These are phyloP conservation scores for Aspergillus nomiae DNA, from an alignment of 2,329 filamentous ascomycete species.

Conservation along the genomic window DNA sequence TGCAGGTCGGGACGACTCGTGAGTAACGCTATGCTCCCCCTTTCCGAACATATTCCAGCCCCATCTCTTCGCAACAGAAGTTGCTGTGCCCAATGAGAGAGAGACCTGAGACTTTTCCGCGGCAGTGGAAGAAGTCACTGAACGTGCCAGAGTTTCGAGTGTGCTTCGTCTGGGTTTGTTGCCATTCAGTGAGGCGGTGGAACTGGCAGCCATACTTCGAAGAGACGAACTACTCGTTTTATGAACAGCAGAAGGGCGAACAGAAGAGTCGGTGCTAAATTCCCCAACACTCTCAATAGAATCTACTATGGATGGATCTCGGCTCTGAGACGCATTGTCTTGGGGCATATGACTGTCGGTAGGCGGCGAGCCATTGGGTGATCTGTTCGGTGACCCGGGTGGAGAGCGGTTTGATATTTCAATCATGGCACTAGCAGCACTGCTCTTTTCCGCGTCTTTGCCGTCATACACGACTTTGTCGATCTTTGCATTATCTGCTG, in stretches of 20 bases:
- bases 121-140: conserved; percentile 26
- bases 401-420: conserved; percentile 66
- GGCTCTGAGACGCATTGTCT: conserved; percentile 40
- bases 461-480: conserved; percentile 62
- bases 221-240: conserved; percentile 26
- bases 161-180: conserved; percentile 33
- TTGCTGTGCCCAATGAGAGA: conserved; percentile 52
- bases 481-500: conserved; percentile 66
- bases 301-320: conserved; percentile 55
- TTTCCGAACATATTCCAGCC: conserved; percentile 53
- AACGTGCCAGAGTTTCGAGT: conserved; percentile 31
- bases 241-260: conserved; percentile 32
- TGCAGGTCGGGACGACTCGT: conserved; percentile 41
- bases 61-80: conserved; percentile 64
- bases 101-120: conserved; percentile 44
- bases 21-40: conserved; percentile 41
- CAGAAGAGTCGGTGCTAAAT: conserved; percentile 22
- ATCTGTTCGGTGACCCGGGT: conserved; percentile 54
- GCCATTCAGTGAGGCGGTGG: conserved; percentile 28
- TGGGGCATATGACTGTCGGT: conserved; percentile 38
- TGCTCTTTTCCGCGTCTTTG: conserved; percentile 58
- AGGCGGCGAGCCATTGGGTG: conserved; percentile 49
- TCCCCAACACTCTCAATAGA: conserved; percentile 37
- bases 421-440: conserved; percentile 67
- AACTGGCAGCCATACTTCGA: conserved; percentile 25